Base-by-base conservation (phyloP, 163 green algal genomes). In the Scenedesmus sp. region DNA sequence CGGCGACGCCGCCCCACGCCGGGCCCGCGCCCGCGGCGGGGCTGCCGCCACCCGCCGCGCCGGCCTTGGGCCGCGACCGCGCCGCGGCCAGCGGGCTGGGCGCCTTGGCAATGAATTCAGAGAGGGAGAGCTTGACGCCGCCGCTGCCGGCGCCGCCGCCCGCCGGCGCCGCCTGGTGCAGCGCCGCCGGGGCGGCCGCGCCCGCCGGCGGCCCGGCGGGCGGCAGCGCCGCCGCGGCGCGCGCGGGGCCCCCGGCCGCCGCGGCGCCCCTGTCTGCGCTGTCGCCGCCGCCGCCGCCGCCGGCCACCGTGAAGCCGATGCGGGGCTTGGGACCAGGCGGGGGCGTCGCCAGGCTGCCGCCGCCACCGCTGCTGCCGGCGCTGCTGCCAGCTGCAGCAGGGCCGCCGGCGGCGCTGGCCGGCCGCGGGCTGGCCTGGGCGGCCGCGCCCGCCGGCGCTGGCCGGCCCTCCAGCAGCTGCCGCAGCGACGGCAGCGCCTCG, bases 401-500 rank as follows among this genome's bases (percentile, higher is more conserved):
- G 10, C 20, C 39, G 15, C 56, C 50, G 36, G 33, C 28, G 26
- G 13, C 63, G 66, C 47, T 48, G 18, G 2, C 34, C 17, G 26
- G 24, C 10, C 18, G 4, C 14, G 4, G 62, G 33, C 50, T 77
- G 48, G n/a, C 50, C 34, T 47, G 36, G 28, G 36, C 36, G 28
- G n/a, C 69, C 67, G 60, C 44, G 63, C 60, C 31, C 31, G 28
- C 56, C 53, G 72, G 50, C 39, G 34, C 63, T 58, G 60, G 31
- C 28, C 50, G 33, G 24, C 53, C 28, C 3, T 58, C 33, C 33
- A 84, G 44, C 67, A 87, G 45, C 33, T 84, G 53, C 4, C 73
- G 47, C 7, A 83, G 62, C 31, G 47, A 62, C 51, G 62, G 47
- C 48, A 34, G 28, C 24, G 39, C 9, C 58, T 36, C 7, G 60